Base-by-base conservation (phyloP, 2,329 filamentous ascomycete species). In the Fusarium solani-melongenae region DNA sequence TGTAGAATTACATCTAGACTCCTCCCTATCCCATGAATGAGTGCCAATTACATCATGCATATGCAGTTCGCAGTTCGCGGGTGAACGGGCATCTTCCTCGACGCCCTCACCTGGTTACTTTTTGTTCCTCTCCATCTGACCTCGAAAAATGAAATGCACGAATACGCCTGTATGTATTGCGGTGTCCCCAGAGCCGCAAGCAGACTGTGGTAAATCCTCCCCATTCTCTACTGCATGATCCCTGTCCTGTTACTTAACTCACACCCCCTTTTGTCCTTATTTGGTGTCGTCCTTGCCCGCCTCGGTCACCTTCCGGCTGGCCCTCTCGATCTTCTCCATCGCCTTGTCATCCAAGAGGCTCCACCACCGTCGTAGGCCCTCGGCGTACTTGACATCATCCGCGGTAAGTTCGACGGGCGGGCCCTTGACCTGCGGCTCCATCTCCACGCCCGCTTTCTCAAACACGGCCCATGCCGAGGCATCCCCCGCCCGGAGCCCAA, bases 391-490 rank as follows among this genome's bases (percentile, higher is more conserved):
- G 58, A 81, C 82, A 80, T 91, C 90, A 31, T 80, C 82, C 15
- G 84, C 82, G 31, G 83, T 83, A 69, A 88, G 84, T 80, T 92
- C 90, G 22, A 92, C 85, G 0, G 89, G 89, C 62, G 89, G 88
- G 0, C 90, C 90, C 69, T 86, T 87, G 61, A 92, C 87, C 81
- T 92, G 87, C 46, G 87, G 82, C 49, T 86, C 80, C 76, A 79
- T 77, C 64, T 82, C 79, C 61, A 79, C 77, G 53, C 82, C 80
- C 4, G 80, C 80, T 41, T 81, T 80, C 73, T 90, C 88, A 70
- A 90, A 91, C 4, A 92, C 88, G 2, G 88, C 90, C 88, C 91
- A 92, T 62, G 88, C 87, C 17, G 89, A 91, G 36, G 82, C 83
- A 51, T 88, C 87, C n/a, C 83, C 85, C n/a, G 85, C 86, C 56